Evolutionary conservation across 176 grass and related monocot genomes (phyloP).

Genomic region (Miscanthus lutarioriparius): DNA sequence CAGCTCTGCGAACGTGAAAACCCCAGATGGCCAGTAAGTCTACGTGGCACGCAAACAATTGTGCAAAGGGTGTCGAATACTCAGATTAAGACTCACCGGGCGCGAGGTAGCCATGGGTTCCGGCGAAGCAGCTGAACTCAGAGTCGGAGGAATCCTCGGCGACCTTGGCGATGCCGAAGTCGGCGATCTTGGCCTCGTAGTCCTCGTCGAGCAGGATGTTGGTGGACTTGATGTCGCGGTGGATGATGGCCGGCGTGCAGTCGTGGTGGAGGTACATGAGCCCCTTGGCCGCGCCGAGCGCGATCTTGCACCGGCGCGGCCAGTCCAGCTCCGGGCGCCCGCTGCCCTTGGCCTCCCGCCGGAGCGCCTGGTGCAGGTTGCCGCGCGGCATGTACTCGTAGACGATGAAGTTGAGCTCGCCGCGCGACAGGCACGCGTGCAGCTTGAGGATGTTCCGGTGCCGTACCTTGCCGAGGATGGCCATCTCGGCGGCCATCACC

Average conservation of each 20-base stretch:
- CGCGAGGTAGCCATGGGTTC: conserved; percentile 90
- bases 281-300: conserved; percentile 71
- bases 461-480: conserved; percentile 62
- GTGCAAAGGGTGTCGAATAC: background rate
- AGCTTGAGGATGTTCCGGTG: conserved; percentile 91
- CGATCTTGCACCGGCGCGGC: conserved; percentile 57
- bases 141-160: conserved; percentile 44
- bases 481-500: conserved; percentile 79
- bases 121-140: conserved; percentile 68
- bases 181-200: conserved; percentile 81
- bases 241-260: conserved; percentile 78
- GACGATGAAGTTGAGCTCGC: conserved; percentile 74
- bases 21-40: background rate
- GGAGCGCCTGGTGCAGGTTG: conserved; percentile 74
- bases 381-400: conserved; percentile 92
- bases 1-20: conserved; percentile 49
- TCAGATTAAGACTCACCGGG: conserved; percentile 50
- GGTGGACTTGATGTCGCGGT: conserved; percentile 84
- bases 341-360: conserved; percentile 40
- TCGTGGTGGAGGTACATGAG: conserved; percentile 94
- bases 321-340: conserved; percentile 56
- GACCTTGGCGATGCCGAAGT: conserved; percentile 84
- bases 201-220: conserved; percentile 83
- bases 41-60: background rate
- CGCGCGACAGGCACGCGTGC: conserved; percentile 80